Percentiles rank a stretch among this genome's conserved stretches.
phyloP scores from a whole-genome alignment of 192 early-diverging fungal genomes.

The Podila verticillata region DNA sequence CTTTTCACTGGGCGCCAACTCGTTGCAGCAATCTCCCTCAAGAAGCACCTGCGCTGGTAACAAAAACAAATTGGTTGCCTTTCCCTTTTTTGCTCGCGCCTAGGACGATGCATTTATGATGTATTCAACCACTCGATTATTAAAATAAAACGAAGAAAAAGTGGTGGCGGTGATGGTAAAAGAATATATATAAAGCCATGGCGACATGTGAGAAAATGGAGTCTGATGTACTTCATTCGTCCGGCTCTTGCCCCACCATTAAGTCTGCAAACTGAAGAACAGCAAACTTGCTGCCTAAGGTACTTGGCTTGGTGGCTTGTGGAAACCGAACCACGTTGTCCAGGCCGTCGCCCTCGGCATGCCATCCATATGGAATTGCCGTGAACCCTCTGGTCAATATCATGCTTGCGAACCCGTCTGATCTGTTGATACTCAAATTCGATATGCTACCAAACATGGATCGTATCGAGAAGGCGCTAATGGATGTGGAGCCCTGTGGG shows the following conservation, averaged over 20 bases:
- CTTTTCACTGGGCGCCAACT: too few species aligned
- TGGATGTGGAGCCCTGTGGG: not conserved
- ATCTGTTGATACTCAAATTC: not conserved
- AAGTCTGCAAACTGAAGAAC: not conserved
- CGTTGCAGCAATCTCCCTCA: too few species aligned
- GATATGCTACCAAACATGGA: not conserved
- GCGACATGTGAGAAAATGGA: too few species aligned
- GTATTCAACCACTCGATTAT: too few species aligned
- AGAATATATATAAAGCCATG: too few species aligned
- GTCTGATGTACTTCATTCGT: not conserved
- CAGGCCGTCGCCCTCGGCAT: constrained; percentile 31
- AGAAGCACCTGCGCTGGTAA: too few species aligned
- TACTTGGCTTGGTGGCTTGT: constrained; percentile 13
- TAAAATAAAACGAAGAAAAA: too few species aligned
- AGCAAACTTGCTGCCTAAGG: not conserved
- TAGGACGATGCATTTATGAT: too few species aligned
- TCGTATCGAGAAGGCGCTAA: not conserved
- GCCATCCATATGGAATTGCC: constrained; percentile 23
- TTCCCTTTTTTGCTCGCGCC: too few species aligned
- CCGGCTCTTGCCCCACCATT: not conserved
- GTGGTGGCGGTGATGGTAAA: too few species aligned
- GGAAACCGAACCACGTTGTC: constrained; percentile 21
- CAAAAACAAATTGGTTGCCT: too few species aligned
- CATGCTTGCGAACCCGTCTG: not conserved
- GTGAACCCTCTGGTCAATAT: constrained; percentile 30